A percentile compares a stretch with the other conserved stretches of the same genome.
These are phyloP conservation scores for Backusella parvicylindrica DNA, from an alignment of 192 early-diverging fungal species.

Conservation along the genomic window DNA sequence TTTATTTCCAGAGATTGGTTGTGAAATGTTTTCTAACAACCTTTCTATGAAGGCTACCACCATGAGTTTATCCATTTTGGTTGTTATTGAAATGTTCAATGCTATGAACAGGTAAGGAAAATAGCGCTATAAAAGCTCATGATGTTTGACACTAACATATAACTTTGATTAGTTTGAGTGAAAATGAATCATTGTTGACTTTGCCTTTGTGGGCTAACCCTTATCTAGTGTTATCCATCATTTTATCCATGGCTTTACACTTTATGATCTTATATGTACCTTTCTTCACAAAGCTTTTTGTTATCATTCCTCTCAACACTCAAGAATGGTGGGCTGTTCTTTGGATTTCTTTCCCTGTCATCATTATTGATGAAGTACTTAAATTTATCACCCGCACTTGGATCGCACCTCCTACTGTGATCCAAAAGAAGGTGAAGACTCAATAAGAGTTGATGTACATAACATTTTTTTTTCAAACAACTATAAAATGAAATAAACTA, in stretches of 20 bases:
- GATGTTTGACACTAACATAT: neutral
- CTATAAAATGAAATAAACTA: neutral
- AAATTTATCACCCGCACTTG: conserved; percentile 55
- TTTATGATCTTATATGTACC: conserved; percentile 97
- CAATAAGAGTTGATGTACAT: conserved; percentile 13
- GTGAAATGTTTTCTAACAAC: conserved; percentile 81
- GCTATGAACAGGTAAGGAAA: conserved; percentile 81
- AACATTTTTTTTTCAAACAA: neutral
- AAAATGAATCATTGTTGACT: conserved; percentile 91
- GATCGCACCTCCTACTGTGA: conserved; percentile 29
- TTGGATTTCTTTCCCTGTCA: conserved; percentile 86
- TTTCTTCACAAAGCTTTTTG: conserved; percentile 90
- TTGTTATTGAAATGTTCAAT: conserved; percentile 99
- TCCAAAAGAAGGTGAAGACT: conserved; percentile 19
- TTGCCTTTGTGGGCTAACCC: conserved; percentile 91
- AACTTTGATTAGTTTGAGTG: conserved; percentile 57
- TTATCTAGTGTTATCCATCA: conserved; percentile 80
- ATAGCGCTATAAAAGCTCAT: neutral
- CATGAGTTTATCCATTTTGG: conserved; percentile 91
- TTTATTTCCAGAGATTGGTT: conserved; percentile 90
- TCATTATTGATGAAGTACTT: conserved; percentile 88
- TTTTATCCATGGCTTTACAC: conserved; percentile 90
- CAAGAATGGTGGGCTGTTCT: conserved; percentile 92
- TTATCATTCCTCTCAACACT: conserved; percentile 80
- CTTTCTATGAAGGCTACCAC: conserved; percentile 88